Percentiles rank a stretch among this genome's conserved stretches.
phyloP scores from a whole-genome alignment of 148 eudicot genomes.

The Spergularia marina region DNA sequence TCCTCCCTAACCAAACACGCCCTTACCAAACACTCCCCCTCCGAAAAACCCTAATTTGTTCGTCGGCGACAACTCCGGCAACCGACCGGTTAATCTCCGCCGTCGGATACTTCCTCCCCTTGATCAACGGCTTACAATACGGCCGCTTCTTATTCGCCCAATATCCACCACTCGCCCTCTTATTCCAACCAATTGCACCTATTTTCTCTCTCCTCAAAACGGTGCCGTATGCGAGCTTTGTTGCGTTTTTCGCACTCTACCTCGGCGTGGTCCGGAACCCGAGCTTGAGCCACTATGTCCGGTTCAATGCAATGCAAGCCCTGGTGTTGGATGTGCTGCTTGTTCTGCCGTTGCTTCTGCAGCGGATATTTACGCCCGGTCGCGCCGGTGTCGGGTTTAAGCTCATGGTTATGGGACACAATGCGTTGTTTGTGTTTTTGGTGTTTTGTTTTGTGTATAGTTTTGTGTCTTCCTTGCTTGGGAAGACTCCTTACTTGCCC shows the following conservation, averaged over 20 bases:
- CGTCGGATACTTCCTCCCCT: constrained; percentile 67
- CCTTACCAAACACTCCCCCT: not conserved
- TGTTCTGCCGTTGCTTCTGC: constrained; percentile 57
- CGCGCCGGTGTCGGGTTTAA: constrained; percentile 55
- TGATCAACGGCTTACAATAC: constrained; percentile 81
- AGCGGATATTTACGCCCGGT: constrained; percentile 60
- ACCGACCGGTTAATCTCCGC: constrained; percentile 77
- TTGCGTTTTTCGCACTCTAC: constrained; percentile 68
- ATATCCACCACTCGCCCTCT: constrained; percentile 48
- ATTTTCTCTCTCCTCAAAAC: constrained; percentile 56
- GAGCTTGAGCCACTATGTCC: constrained; percentile 45
- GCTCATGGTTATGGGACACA: constrained; percentile 54
- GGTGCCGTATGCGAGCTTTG: constrained; percentile 66
- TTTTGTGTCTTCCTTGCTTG: constrained; percentile 47
- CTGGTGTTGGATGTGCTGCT: constrained; percentile 73
- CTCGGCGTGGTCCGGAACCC: constrained; percentile 69
- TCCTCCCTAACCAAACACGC: not conserved
- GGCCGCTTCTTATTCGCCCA: constrained; percentile 68
- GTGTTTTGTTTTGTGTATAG: constrained; percentile 66
- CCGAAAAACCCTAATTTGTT: constrained; percentile 8
- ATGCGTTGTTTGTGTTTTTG: constrained; percentile 53
- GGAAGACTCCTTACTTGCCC: constrained; percentile 87
- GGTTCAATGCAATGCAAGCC: constrained; percentile 88
- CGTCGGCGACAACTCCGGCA: constrained; percentile 57
- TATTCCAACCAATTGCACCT: constrained; percentile 64